phyloP scores from a whole-genome alignment of 164 flowering plant genomes.

The Kingdonia uniflora region DNA sequence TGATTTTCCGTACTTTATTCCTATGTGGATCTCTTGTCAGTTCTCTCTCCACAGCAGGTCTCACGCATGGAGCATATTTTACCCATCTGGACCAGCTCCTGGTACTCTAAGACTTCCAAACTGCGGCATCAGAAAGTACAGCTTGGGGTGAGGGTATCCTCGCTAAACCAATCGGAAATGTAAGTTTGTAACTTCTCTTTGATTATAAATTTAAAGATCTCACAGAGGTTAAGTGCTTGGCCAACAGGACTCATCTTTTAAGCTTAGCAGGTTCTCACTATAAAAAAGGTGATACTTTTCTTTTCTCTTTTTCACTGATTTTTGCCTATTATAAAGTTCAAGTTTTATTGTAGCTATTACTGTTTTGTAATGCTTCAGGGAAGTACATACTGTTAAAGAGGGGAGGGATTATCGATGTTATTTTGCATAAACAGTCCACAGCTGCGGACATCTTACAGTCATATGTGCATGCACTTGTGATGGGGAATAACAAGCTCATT shows the following conservation, averaged over 20 bases:
- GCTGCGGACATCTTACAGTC: conserved; percentile 67
- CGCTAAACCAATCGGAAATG: conserved; percentile 51
- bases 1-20: neutral
- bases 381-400: conserved; percentile 59
- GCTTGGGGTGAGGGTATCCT: conserved; percentile 67
- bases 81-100: conserved; percentile 47
- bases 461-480: conserved; percentile 71
- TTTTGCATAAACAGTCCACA: conserved; percentile 62
- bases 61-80: conserved; percentile 78
- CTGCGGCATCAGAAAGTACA: conserved; percentile 29
- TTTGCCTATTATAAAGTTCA: neutral
- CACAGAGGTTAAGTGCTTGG: conserved; percentile 3
- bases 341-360: neutral
- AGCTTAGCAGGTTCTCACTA: conserved; percentile 40
- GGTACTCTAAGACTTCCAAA: conserved; percentile 29
- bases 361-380: conserved; percentile 24
- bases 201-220: conserved; percentile 2
- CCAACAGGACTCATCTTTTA: conserved; percentile 48
- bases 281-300: conserved; percentile 42
- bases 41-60: conserved; percentile 76
- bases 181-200: conserved; percentile 28
- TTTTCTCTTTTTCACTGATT: neutral
- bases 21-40: conserved; percentile 37
- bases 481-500: conserved; percentile 28
- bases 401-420: conserved; percentile 33